Evolutionary conservation across 768 basidiomycete genomes (phyloP).

Genomic region (Suillus paluster): DNA sequence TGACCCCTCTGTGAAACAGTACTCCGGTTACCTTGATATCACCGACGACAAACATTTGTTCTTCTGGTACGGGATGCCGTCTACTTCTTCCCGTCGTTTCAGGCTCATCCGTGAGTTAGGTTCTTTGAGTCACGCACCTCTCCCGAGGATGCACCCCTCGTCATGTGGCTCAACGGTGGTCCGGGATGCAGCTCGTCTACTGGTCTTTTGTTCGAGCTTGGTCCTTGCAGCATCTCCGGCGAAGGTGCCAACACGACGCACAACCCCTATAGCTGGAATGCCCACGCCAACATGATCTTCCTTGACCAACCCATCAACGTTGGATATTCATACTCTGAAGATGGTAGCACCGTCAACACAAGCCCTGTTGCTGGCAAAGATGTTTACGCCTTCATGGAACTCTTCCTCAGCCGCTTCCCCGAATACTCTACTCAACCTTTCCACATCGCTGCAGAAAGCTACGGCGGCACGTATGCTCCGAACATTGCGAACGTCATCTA

Average conservation of each 20-base stretch:
- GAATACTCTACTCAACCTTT: slow-evolving; percentile 72
- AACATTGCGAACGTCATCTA: slow-evolving; percentile 85
- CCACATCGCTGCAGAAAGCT: slow-evolving; percentile 83
- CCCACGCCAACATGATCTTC: slow-evolving; percentile 62
- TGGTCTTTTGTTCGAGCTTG: slow-evolving; percentile 90
- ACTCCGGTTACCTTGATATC: slow-evolving; percentile 85
- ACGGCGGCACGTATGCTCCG: slow-evolving; percentile 80
- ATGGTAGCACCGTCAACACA: slow-evolving; percentile 73
- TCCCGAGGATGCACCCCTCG: slow-evolving; percentile 78
- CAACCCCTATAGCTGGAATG: slow-evolving; percentile 90
- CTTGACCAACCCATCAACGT: slow-evolving; percentile 84
- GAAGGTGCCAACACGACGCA: slow-evolving; percentile 68
- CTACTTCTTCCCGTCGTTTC: slow-evolving; percentile 3
- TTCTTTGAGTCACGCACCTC: slow-evolving; percentile 85
- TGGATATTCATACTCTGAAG: slow-evolving; percentile 85
- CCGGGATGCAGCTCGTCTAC: slow-evolving; percentile 76
- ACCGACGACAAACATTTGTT: slow-evolving; percentile 82
- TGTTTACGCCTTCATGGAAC: slow-evolving; percentile 82
- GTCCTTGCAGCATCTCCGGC: slow-evolving; percentile 79
- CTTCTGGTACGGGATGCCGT: slow-evolving; percentile 65
- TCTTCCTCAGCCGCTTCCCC: slow-evolving; percentile 79
- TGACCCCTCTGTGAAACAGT: slow-evolving; percentile 73
- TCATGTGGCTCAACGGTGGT: slow-evolving; percentile 91
- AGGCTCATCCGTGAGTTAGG: slow-evolving; percentile 43
- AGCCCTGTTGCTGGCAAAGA: slow-evolving; percentile 89